These are phyloP conservation scores for Rhytidiadelphus loreus DNA, from an alignment of 225 moss, liverwort and hornwort species.

Conservation along the genomic window DNA sequence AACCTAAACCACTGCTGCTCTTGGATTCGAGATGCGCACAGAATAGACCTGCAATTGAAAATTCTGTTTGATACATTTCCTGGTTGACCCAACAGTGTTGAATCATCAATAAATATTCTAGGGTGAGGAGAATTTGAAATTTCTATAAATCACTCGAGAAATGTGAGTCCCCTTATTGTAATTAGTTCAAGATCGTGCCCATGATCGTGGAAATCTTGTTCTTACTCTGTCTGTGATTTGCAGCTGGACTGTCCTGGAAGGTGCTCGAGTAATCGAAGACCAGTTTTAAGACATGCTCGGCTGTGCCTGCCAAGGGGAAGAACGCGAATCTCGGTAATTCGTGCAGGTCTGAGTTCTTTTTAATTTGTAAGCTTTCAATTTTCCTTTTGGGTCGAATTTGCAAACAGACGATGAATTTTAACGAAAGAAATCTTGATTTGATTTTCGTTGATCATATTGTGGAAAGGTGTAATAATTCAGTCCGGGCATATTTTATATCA, in stretches of 20 bases:
- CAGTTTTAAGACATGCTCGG: background rate
- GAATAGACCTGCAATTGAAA: background rate
- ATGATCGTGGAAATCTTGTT: background rate
- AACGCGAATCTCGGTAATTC: background rate
- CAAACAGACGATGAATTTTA: background rate
- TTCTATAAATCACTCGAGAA: background rate
- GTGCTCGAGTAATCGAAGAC: background rate
- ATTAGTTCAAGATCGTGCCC: background rate
- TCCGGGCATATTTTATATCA: background rate
- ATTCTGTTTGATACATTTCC: background rate
- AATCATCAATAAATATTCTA: background rate
- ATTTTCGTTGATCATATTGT: background rate
- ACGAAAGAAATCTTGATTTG: background rate
- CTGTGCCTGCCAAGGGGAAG: background rate
- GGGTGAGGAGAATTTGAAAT: background rate
- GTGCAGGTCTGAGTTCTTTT: slow-evolving; percentile 18
- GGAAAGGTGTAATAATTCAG: background rate
- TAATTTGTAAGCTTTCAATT: background rate
- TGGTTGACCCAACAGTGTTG: background rate
- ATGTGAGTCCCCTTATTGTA: background rate
- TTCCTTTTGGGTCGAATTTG: background rate
- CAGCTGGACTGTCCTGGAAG: slow-evolving; percentile 4
- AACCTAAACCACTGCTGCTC: background rate
- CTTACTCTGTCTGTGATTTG: background rate
- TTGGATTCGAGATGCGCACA: background rate